A percentile compares a stretch with the other conserved stretches of the same genome.
These are phyloP conservation scores for Phaeodactylum tricornutum DNA, from an alignment of 108 stramenopile species.

Conservation along the genomic window DNA sequence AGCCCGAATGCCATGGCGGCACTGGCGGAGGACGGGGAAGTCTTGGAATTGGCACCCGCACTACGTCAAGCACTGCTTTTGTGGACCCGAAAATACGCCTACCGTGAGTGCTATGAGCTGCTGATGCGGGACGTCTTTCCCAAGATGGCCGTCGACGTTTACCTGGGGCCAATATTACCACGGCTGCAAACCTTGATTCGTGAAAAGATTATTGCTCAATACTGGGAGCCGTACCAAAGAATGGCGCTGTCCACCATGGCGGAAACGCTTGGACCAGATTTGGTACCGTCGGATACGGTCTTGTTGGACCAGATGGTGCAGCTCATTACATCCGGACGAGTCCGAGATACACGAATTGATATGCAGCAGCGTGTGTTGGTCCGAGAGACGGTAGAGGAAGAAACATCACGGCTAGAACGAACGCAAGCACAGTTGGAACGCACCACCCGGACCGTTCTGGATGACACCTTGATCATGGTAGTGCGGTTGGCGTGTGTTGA, in stretches of 20 bases:
- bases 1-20: slow-evolving; percentile 30
- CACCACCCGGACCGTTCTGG: slow-evolving; percentile 20
- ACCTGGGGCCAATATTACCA: slow-evolving; percentile 27
- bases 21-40: slow-evolving; percentile 43
- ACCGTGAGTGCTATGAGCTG: slow-evolving; percentile 22
- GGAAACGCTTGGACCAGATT: slow-evolving; percentile 17
- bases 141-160: slow-evolving; percentile 22
- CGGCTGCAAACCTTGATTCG: slow-evolving; percentile 33
- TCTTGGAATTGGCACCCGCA: slow-evolving; percentile 29
- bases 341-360: slow-evolving; percentile 21
- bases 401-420: slow-evolving; percentile 2
- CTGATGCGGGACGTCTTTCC: slow-evolving; percentile 4
- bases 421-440: slow-evolving; percentile 2
- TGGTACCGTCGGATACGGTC: slow-evolving; percentile 10
- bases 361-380: slow-evolving; percentile 8
- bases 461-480: slow-evolving; percentile 38
- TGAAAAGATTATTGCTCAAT: slow-evolving; percentile 58
- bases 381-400: not conserved
- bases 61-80: slow-evolving; percentile 22
- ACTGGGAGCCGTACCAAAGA: slow-evolving; percentile 50
- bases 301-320: slow-evolving; percentile 26
- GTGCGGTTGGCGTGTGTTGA: slow-evolving; percentile 42
- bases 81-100: slow-evolving; percentile 19
- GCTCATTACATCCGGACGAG: slow-evolving; percentile 19
- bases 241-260: slow-evolving; percentile 50